Base-by-base conservation (phyloP, 1,139 yeast species). In the Magnusiomyces fungicola region DNA sequence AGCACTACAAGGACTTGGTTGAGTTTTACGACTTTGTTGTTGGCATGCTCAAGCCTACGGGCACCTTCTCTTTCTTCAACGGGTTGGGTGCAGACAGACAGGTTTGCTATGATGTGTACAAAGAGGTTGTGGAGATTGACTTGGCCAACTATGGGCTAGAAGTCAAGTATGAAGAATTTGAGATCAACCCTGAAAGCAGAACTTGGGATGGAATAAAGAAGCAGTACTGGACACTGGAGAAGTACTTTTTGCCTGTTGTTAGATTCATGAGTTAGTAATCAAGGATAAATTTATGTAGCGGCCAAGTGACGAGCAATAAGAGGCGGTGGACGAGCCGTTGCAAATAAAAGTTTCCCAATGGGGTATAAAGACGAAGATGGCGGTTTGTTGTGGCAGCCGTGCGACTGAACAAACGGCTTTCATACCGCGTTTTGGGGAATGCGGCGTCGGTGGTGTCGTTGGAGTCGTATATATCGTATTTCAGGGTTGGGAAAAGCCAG, bases 51-150 rank as follows among this genome's bases (percentile, higher is more conserved):
- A 83, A 84, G 63, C 89, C 95, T 1, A 67, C 66, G 12, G 95
- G 95, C 3, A 76, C 80, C 0, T 89, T 90, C 56, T 87, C 96
- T 1, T 90, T 88, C 64, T 90, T 90, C 72, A 90, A 90, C 61
- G 97, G 97, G 0, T 73, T 90, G 36, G 97, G 97, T n/a, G 97
- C 97, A 5, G 97, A 90, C 61, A 75, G 97, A 61, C 80, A 84
- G 62, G 78, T 89, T 10, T 79, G 90, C 53, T 90, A 90, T 65
- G 96, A 90, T 60, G 97, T 90, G 14, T 90, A 90, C 70, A 81
- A 79, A 62, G 77, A 80, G 59, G 81, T 90, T 54, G 95, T 87
- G 5, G 87, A 82, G 57, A 68, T 88, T 51, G 97, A 90, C 63
- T 72, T 90, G 58, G 72, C 72, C 46, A 86, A 84, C 59, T 89